Conservation (phyloP, 768 basidiomycete genomes). For the Hericium alpestre region DNA sequence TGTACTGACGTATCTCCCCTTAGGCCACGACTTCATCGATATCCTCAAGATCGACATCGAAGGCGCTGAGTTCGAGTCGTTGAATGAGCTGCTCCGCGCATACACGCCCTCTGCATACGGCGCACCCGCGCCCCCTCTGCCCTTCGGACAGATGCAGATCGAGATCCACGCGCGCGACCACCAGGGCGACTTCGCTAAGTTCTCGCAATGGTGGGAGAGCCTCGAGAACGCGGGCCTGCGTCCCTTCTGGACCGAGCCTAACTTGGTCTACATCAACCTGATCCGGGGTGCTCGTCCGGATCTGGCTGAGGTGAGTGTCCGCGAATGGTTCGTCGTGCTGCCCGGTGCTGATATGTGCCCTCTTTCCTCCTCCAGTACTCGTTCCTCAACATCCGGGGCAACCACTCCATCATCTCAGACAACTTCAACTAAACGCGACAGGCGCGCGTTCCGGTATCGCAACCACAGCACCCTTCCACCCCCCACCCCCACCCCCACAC, state of each 20-base stretch:
- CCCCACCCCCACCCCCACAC: too few relatives aligned
- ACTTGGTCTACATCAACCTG: conserved; percentile 23
- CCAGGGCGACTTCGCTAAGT: conserved; percentile 10
- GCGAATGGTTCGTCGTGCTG: not conserved
- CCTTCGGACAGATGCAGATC: conserved; percentile 37
- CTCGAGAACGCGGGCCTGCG: conserved; percentile 37
- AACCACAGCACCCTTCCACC: too few relatives aligned
- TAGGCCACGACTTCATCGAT: conserved; percentile 26
- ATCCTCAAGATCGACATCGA: conserved; percentile 38
- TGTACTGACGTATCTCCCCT: not conserved
- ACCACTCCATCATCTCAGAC: not conserved
- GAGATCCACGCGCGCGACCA: conserved; percentile 29
- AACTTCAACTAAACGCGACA: not conserved
- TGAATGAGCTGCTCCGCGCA: conserved; percentile 28
- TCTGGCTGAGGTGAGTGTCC: conserved; percentile 21
- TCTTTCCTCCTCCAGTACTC: conserved; percentile 16
- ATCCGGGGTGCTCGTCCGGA: conserved; percentile 17
- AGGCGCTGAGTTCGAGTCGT: conserved; percentile 37
- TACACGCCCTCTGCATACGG: conserved; percentile 21
- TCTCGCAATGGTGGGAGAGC: conserved; percentile 35
- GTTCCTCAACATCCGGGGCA: conserved; percentile 23
- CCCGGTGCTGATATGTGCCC: not conserved
- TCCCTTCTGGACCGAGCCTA: conserved; percentile 36
- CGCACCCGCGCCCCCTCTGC: conserved; percentile 18
- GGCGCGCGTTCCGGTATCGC: too few relatives aligned